Evolutionary conservation across 2,329 filamentous ascomycete species (phyloP).

Genomic region (Lizonia empirigonia): DNA sequence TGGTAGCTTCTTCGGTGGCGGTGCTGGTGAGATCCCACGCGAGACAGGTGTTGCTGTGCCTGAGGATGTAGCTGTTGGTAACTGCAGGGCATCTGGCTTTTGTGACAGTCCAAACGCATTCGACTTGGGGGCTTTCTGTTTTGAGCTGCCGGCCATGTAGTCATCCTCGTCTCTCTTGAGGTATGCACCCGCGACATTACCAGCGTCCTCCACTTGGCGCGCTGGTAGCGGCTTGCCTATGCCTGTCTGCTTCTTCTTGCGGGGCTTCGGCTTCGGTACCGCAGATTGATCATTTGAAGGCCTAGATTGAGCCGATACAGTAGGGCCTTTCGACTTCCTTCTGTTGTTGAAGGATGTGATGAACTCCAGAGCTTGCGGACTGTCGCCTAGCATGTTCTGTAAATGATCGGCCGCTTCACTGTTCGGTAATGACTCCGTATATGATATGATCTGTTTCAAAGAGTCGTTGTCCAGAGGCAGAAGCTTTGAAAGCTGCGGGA

Average conservation of each 20-base stretch:
- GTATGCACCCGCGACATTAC: slow-evolving; percentile 71
- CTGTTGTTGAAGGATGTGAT: slow-evolving; percentile 76
- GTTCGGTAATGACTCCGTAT: slow-evolving; percentile 77
- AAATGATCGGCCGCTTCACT: slow-evolving; percentile 82
- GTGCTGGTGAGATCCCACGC: slow-evolving; percentile 51
- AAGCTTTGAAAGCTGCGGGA: slow-evolving; percentile 76
- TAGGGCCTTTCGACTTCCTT: slow-evolving; percentile 48
- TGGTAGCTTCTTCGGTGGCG: slow-evolving; percentile 58
- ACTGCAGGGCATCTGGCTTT: slow-evolving; percentile 55
- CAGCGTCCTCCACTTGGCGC: slow-evolving; percentile 62
- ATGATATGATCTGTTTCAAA: slow-evolving; percentile 81
- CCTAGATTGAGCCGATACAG: slow-evolving; percentile 20
- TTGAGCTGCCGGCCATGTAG: slow-evolving; percentile 64
- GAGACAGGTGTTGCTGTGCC: slow-evolving; percentile 44
- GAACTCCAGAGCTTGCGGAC: slow-evolving; percentile 73
- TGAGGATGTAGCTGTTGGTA: slow-evolving; percentile 34
- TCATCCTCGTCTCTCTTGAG: slow-evolving; percentile 76
- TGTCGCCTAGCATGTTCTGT: slow-evolving; percentile 85
- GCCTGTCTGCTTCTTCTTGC: slow-evolving; percentile 51
- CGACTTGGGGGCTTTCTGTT: slow-evolving; percentile 48
- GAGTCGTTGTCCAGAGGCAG: slow-evolving; percentile 86
- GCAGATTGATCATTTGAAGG: slow-evolving; percentile 31
- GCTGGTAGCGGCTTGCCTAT: slow-evolving; percentile 50
- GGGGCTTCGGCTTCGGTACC: slow-evolving; percentile 43
- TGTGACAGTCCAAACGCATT: slow-evolving; percentile 57